Evolutionary conservation across 129 eudicot genomes (phyloP).

Genomic region (Centella asiatica): DNA sequence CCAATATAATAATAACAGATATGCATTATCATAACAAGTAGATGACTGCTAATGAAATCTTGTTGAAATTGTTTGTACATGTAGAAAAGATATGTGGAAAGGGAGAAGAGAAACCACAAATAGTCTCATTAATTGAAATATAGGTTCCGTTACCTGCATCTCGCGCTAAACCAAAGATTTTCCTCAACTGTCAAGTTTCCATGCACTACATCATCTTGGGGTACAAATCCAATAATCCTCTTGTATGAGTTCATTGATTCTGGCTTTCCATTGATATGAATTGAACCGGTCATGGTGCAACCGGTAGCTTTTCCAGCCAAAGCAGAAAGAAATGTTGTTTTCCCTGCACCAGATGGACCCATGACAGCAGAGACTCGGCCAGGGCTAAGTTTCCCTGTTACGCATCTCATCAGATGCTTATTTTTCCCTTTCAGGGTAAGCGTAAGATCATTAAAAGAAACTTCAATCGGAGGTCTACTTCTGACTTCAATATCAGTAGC

Average conservation of each 20-base stretch:
- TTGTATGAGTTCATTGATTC: conserved; percentile 72
- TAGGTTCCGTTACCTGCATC: conserved; percentile 62
- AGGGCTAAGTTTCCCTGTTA: conserved; percentile 73
- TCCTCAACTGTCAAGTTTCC: conserved; percentile 96
- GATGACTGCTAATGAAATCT: no score
- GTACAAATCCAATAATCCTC: conserved; percentile 85
- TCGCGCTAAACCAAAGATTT: conserved; percentile 92
- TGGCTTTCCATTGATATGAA: conserved; percentile 70
- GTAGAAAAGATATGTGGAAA: no score
- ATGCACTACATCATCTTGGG: conserved; percentile 97
- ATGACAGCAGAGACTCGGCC: conserved; percentile 93
- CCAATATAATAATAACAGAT: no score
- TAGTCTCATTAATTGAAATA: no score
- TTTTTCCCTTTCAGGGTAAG: conserved; percentile 83
- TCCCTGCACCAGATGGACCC: conserved; percentile 99
- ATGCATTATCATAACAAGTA: no score
- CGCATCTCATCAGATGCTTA: conserved; percentile 65
- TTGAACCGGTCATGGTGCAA: conserved; percentile 58
- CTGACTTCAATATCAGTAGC: conserved; percentile 44
- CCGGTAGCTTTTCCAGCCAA: conserved; percentile 85
- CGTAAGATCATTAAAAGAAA: conserved; percentile 71
- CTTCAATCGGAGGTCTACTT: conserved; percentile 68
- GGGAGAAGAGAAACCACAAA: no score
- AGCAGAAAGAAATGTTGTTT: conserved; percentile 91
- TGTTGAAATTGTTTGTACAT: no score